Percentiles rank a stretch among this genome's conserved stretches.
Evolutionary conservation across 75 land plant genomes (phyloP).

Genomic region (Sequoia sempervirens): DNA sequence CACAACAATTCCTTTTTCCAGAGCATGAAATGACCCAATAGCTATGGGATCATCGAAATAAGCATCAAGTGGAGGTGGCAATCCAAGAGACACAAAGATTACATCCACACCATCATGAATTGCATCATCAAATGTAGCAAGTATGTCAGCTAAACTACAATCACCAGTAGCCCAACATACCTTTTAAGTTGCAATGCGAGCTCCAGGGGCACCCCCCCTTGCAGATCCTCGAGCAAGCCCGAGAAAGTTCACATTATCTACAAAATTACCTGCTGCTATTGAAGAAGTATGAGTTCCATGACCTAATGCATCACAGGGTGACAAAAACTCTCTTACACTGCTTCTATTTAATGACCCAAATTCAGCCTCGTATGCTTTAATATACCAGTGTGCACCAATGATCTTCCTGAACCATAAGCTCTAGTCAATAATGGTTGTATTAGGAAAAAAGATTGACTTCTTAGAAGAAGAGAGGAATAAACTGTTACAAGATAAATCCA

Average conservation of each 20-base stretch:
- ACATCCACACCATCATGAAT: constrained; percentile 57
- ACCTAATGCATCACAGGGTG: constrained; percentile 46
- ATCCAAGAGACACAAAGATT: constrained; percentile 28
- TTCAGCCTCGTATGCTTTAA: constrained; percentile 42
- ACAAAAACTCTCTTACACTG: constrained; percentile 22
- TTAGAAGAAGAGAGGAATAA: neutral
- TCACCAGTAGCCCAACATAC: constrained; percentile 48
- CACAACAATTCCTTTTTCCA: constrained; percentile 31
- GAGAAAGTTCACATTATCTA: constrained; percentile 27
- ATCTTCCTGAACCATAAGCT: constrained; percentile 28
- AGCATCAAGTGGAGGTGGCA: constrained; percentile 16
- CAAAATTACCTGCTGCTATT: constrained; percentile 34
- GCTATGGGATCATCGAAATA: constrained; percentile 26
- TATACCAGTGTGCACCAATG: constrained; percentile 44
- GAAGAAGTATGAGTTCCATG: constrained; percentile 61
- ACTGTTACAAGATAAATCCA: neutral
- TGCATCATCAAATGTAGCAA: constrained; percentile 61
- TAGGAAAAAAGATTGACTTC: neutral
- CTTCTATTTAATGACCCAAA: constrained; percentile 32
- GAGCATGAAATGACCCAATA: constrained; percentile 42
- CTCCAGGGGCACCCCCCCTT: constrained; percentile 46
- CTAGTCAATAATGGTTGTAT: neutral
- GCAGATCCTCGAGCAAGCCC: constrained; percentile 42
- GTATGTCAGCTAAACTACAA: constrained; percentile 44
- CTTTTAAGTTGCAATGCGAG: constrained; percentile 42